A percentile compares a stretch with the other conserved stretches of the same genome.
Conservation (phyloP, 148 eudicot species). For the Rhododendron ovatum region DNA sequence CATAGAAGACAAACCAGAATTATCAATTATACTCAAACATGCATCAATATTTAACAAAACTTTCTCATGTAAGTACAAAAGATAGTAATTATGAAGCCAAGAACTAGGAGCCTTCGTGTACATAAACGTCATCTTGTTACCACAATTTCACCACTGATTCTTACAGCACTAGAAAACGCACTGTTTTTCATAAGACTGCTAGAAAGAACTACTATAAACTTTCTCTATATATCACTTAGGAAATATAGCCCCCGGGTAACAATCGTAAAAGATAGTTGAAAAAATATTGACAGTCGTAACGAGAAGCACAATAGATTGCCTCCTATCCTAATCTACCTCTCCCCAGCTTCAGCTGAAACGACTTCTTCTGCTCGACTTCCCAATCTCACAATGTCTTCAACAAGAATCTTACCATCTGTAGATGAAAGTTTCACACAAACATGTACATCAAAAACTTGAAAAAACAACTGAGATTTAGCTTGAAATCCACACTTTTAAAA, state of each 20-base stretch:
- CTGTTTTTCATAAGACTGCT: background rate
- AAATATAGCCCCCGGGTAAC: background rate
- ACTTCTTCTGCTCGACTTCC: conserved; percentile 55
- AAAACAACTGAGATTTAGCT: background rate
- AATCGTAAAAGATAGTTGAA: background rate
- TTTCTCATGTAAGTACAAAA: background rate
- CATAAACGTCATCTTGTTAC: no score
- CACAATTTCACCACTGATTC: background rate
- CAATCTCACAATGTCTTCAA: conserved; percentile 70
- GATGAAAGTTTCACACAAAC: background rate
- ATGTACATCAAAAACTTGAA: background rate
- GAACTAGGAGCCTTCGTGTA: background rate
- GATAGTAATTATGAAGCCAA: background rate
- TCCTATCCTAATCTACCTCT: conserved; percentile 7
- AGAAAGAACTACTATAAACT: background rate
- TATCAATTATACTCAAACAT: background rate
- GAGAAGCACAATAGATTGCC: conserved; percentile 3
- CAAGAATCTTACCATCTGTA: conserved; percentile 79
- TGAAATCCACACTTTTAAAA: background rate
- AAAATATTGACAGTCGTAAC: background rate
- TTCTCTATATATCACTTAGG: background rate
- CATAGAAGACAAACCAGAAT: background rate
- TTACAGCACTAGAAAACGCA: conserved; percentile 2
- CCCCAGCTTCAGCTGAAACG: conserved; percentile 14
- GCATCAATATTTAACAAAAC: background rate